Base-by-base conservation (phyloP, 164 flowering plant genomes). In the Piper longum region DNA sequence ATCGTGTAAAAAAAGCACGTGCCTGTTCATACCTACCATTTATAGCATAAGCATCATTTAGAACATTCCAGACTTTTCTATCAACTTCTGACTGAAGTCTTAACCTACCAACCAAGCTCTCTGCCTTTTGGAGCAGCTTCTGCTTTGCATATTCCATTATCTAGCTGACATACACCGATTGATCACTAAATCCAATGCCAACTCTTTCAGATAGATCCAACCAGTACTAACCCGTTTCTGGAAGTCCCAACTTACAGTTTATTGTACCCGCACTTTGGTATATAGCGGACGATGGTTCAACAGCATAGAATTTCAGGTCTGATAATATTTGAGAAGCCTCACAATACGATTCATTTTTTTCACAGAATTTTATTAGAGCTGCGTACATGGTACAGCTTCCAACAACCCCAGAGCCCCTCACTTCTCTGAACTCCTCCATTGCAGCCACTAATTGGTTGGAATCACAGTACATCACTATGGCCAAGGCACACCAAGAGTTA, bases 21-120 rank as follows among this genome's bases (percentile, higher is more conserved):
- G 99, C 95, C 71, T 82, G 79, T 82, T 93, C 97, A 70, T 93
- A 93, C 72, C 82, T 75, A 68, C 99, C 99, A 73, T 77, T 80
- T 64, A 77, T 74, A 64, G 97, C 96, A 81, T 93, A 93, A 66
- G 92, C 90, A 54, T 84, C 72, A 66, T 88, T 82, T 58, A 95
- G 69, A 44, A 93, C 87, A 77, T 87, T 95, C 96, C 93, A 95
- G 43, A 85, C 76, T 74, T 80, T 88, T 54, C 92, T 73, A 66
- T 90, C 89, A 64, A 87, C 74, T 19, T 58, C 56, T n/a, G 68
- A 48, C 66, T 59, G 58, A 68, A 79, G 79, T 70, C 85, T 78
- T 36, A 90, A 75, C 58, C 13, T 73, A 3, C 87, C 85, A 59
- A 88, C 91, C 52, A 90, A 52, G 62, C 85, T 76, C 72, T 90